These are phyloP conservation scores for Trichophyton schoenleinii DNA, from an alignment of 2,329 filamentous ascomycete genomes.

Conservation along the genomic window DNA sequence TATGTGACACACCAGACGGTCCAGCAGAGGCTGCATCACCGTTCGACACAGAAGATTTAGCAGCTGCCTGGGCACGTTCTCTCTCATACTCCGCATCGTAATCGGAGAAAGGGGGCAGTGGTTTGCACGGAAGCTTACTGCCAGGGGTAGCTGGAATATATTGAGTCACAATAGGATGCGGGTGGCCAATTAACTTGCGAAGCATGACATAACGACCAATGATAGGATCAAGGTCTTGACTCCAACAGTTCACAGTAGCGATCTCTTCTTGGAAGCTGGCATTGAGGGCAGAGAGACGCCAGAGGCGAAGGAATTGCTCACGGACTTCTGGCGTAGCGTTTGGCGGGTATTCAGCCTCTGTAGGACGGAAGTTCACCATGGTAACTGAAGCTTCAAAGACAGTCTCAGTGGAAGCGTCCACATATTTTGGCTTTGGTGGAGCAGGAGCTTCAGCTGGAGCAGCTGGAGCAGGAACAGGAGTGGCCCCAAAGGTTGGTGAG, in stretches of 20 bases:
- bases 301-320: slow-evolving; percentile 35
- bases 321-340: slow-evolving; percentile 42
- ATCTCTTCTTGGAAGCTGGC: slow-evolving; percentile 31
- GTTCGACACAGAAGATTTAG: neutral
- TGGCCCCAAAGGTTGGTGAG: neutral
- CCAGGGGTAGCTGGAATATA: slow-evolving; percentile 7
- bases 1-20: neutral
- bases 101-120: neutral
- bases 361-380: slow-evolving; percentile 7
- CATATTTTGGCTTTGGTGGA: slow-evolving; percentile 5
- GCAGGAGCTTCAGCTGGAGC: neutral
- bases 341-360: slow-evolving; percentile 7
- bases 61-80: neutral
- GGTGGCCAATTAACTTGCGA: slow-evolving; percentile 19
- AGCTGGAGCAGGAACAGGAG: neutral
- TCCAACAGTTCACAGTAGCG: slow-evolving; percentile 15
- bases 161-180: slow-evolving; percentile 14
- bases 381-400: slow-evolving; percentile 6
- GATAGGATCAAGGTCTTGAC: slow-evolving; percentile 19
- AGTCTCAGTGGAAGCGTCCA: slow-evolving; percentile 7
- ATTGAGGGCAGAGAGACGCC: slow-evolving; percentile 20
- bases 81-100: neutral
- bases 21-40: neutral
- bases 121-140: slow-evolving; percentile 4
- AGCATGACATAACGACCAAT: slow-evolving; percentile 20